Percentiles rank a stretch among this genome's conserved stretches.
phyloP scores from a whole-genome alignment of 2,329 filamentous ascomycete species.

The Elsinoe arachidis region DNA sequence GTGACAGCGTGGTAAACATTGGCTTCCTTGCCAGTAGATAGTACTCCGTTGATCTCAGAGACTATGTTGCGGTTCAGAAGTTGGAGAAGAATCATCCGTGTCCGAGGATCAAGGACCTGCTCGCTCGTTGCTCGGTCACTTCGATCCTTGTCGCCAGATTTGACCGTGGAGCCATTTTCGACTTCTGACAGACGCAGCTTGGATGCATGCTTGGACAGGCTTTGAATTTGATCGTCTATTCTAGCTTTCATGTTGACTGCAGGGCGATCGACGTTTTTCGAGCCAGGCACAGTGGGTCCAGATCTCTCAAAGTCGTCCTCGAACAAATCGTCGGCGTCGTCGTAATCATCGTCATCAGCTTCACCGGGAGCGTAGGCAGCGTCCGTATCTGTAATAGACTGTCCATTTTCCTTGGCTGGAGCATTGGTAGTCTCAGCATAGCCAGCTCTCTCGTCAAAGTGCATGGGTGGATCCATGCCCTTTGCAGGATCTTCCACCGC shows the following conservation, averaged over 20 bases:
- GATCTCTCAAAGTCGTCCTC: not conserved
- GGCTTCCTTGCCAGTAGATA: constrained; percentile 95
- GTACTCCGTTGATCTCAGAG: constrained; percentile 84
- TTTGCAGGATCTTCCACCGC: not conserved
- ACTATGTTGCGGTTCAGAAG: constrained; percentile 90
- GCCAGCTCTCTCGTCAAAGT: not conserved
- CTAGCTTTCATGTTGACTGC: constrained; percentile 68
- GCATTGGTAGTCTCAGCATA: not conserved
- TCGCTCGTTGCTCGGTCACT: constrained; percentile 88
- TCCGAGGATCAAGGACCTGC: constrained; percentile 87
- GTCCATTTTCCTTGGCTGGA: no score
- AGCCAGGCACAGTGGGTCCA: not conserved
- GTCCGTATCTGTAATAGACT: no score
- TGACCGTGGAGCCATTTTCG: constrained; percentile 44
- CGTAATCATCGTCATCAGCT: constrained; percentile 1
- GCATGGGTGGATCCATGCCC: not conserved
- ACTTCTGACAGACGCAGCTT: constrained; percentile 71
- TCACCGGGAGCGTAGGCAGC: not conserved
- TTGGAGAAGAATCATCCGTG: constrained; percentile 88
- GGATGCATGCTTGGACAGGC: constrained; percentile 72
- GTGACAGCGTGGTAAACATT: constrained; percentile 91
- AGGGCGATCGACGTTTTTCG: constrained; percentile 45
- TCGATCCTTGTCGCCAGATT: constrained; percentile 66
- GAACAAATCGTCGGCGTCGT: constrained; percentile 2
- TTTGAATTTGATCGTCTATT: constrained; percentile 77